Evolutionary conservation across 352 stramenopile genomes (phyloP), one percentile per base, ranked within the genome.

Genomic region (Blastocystis sp.): DNA sequence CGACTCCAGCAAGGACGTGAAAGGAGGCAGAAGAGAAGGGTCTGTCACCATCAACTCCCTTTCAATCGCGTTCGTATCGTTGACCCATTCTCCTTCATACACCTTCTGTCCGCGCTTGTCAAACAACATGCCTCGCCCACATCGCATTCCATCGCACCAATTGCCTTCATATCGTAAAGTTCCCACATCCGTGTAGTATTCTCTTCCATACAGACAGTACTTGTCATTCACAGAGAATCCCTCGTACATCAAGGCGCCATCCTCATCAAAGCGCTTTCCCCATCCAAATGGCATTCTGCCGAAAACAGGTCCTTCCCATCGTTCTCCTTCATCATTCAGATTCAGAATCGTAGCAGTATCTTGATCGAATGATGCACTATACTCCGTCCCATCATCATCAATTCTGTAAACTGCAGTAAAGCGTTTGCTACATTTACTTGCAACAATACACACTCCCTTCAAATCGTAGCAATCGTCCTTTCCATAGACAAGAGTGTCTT

Each of bases 281-380:
- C 74, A 84, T 14, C 74, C 74, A 84, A 54, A 84, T 17, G 74
- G 74, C 59, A n/a, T 68, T 48, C n/a, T 14, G 3, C 28, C 57
- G n/a, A 68, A 38, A 57, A 28, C 28, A 17, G 40, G 52, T 4
- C 74, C 74, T 7, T 84, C 74, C 74, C 74, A 84, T 38, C 74
- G 48, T 24, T 52, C 19, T 24, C 74, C 74, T 4, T 4, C 7
- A n/a, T 63, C 60, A 38, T 28, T 69, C 11, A 70, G 14, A 84
- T 84, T 54, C 17, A 84, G 11, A 84, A 84, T 69, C 21, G 3
- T 38, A 7, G 6, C 48, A 7, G 48, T 57, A 7, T 57, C 48
- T 57, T 57, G 48, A 57, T 57, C 48, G 48, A 57, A 57, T 17
- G 6, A 7, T 7, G 14, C 48, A 57, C 6, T 14, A 57, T 17